Conservation (phyloP, 345 rosid species). For the Bruguiera gymnorhiza region DNA sequence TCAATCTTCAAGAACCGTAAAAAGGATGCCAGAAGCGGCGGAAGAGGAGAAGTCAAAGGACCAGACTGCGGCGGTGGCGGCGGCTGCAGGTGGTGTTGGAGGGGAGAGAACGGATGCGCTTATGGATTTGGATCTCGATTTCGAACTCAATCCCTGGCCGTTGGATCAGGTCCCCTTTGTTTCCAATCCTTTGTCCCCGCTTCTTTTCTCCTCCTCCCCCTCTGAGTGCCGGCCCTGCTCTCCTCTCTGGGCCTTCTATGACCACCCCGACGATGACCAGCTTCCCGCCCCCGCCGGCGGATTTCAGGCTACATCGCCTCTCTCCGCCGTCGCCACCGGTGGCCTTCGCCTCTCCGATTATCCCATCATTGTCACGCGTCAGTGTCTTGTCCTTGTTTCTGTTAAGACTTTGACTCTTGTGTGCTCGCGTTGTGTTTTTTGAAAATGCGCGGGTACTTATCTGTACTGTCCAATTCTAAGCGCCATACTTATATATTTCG, state of each 20-base stretch:
- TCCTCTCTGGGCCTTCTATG: slow-evolving; percentile 93
- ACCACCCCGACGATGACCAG: slow-evolving; percentile 34
- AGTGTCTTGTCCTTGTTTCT: slow-evolving; percentile 17
- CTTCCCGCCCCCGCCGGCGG: slow-evolving; percentile 15
- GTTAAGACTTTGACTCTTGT: not conserved
- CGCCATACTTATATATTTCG: not conserved
- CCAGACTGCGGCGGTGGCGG: not conserved
- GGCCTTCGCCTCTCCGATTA: slow-evolving; percentile 41
- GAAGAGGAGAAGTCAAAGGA: slow-evolving; percentile 51
- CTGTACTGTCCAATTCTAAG: too few relatives aligned
- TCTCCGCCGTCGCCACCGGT: not conserved
- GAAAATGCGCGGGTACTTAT: too few relatives aligned
- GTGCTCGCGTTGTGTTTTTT: not conserved
- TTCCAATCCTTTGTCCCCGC: slow-evolving; percentile 58
- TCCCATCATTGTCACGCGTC: slow-evolving; percentile 52
- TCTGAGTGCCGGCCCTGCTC: slow-evolving; percentile 67
- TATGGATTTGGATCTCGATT: slow-evolving; percentile 67
- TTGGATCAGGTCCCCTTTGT: slow-evolving; percentile 61
- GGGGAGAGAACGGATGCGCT: slow-evolving; percentile 1
- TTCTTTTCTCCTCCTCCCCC: slow-evolving; percentile 33
- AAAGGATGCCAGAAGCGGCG: slow-evolving; percentile 52
- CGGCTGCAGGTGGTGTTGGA: not conserved
- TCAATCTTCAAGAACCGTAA: not conserved
- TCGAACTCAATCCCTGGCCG: slow-evolving; percentile 54
- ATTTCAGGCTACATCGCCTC: not conserved